Percentiles rank a stretch among this genome's conserved stretches.
phyloP scores from a whole-genome alignment of 2,329 filamentous ascomycete genomes.

The Beauveria bassiana region DNA sequence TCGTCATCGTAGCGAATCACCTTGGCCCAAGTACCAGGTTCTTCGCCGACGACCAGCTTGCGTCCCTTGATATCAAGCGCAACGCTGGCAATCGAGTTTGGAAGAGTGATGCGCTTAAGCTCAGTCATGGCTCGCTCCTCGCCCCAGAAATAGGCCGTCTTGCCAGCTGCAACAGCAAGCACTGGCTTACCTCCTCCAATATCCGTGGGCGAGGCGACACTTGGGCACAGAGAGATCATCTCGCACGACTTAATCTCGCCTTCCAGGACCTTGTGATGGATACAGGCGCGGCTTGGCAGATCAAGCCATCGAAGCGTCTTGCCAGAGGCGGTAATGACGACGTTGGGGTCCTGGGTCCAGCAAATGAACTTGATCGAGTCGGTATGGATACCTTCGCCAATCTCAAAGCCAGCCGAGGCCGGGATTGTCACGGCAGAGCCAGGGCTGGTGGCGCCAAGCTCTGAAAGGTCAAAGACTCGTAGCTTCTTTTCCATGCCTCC shows the following conservation, averaged over 20 bases:
- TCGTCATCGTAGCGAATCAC: constrained; percentile 85
- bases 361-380: constrained; percentile 94
- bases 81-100: constrained; percentile 84
- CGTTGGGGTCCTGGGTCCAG: constrained; percentile 83
- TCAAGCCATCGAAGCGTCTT: constrained; percentile 95
- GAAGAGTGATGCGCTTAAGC: constrained; percentile 72
- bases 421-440: constrained; percentile 40
- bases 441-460: constrained; percentile 37
- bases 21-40: constrained; percentile 91
- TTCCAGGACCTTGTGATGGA: constrained; percentile 71
- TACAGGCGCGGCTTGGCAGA: constrained; percentile 64
- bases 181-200: constrained; percentile 63
- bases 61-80: constrained; percentile 74
- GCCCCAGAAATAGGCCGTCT: constrained; percentile 87
- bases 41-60: constrained; percentile 83
- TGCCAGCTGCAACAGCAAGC: constrained; percentile 86
- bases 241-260: constrained; percentile 89
- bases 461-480: constrained; percentile 80
- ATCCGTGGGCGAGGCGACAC: constrained; percentile 50
- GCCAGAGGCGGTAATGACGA: constrained; percentile 85
- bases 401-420: constrained; percentile 68
- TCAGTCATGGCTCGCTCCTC: constrained; percentile 60
- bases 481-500: constrained; percentile 96
- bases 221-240: constrained; percentile 60
- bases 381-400: constrained; percentile 74